Base-by-base conservation (phyloP, 1,284 basidiomycete species). In the Cutaneotrichosporon cutaneum region DNA sequence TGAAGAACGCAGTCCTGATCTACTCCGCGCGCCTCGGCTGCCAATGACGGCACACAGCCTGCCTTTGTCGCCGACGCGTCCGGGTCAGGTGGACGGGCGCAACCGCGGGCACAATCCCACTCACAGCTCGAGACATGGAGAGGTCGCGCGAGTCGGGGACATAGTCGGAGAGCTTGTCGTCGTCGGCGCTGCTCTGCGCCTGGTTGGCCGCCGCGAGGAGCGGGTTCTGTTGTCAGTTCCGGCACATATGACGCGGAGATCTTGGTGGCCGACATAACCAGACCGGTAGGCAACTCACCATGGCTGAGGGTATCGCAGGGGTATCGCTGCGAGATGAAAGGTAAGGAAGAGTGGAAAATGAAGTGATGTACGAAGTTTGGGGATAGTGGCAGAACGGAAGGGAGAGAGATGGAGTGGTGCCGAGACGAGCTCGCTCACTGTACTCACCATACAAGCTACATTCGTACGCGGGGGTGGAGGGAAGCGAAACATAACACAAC, bases 151-250 rank as follows among this genome's bases (percentile, higher is more conserved):
- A 71, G 58, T 74, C 71, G 14, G 77, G 77, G 1, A 79, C 74
- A 61, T 76, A 74, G 62, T 79, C 77, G 21, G 76, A 77, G 47
- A 78, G 62, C 67, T 77, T 77, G 63, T 79, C 77, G 51, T 79
- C 76, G 48, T 79, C 77, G 30, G 45, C 63, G 24, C 55, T 60
- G 27, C 50, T 53, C 8, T 42, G 39, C 39, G 39, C 61, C 59
- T 70, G 72, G 65, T 71, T 77, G 48, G 70, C 70, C 36, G 76
- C 76, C 58, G 76, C 75, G 51, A 78, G 68, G 33, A 78, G 61
- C 45, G 75, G 75, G 65, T 78, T 78, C 76, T 78, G 64, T 21
- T 14, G 44, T 56, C 36, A 54, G 53, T 14, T 27, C 32, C 0
- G 39, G n/a, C 18, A 42, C 39, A n/a, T 18, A 39, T 48, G 47